phyloP scores from a whole-genome alignment of 768 basidiomycete genomes.

The Leccinellum rugosiceps region DNA sequence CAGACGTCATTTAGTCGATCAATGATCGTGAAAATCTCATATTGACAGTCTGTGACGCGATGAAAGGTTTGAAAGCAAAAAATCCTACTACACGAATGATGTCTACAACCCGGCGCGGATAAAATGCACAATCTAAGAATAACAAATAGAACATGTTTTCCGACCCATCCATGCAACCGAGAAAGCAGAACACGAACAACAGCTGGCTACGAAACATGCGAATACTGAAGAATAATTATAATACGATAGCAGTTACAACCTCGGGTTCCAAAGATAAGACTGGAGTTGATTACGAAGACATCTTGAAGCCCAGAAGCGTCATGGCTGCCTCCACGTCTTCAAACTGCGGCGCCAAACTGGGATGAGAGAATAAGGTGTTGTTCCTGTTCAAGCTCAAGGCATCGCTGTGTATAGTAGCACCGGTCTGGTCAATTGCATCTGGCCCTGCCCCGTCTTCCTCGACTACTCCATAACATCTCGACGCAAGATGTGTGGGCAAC shows the following conservation, averaged over 20 bases:
- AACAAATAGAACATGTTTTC: not conserved
- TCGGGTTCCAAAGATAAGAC: not conserved
- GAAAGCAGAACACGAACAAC: conserved; percentile 11
- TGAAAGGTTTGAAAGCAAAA: not conserved
- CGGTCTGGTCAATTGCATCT: conserved; percentile 15
- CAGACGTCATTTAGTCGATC: not conserved
- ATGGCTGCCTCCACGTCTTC: conserved; percentile 38
- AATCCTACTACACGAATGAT: not conserved
- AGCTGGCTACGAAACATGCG: not conserved
- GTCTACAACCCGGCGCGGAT: not conserved
- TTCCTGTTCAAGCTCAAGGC: conserved; percentile 1
- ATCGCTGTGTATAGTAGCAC: not conserved
- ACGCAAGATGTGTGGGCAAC: conserved; percentile 6
- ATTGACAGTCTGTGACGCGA: not conserved
- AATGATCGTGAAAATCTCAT: not conserved
- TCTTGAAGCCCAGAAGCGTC: conserved; percentile 34
- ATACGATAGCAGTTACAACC: conserved; percentile 12
- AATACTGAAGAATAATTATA: conserved; percentile 32
- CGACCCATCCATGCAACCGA: not conserved
- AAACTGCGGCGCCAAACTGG: conserved; percentile 13
- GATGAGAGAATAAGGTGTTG: conserved; percentile 1
- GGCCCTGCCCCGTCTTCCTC: conserved; percentile 15
- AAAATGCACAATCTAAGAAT: not conserved
- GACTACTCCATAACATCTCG: conserved; percentile 1
- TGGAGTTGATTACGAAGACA: conserved; percentile 5